Evolutionary conservation across 2,329 filamentous ascomycete genomes (phyloP).

Genomic region (Arthrobotrys sphaeroides): DNA sequence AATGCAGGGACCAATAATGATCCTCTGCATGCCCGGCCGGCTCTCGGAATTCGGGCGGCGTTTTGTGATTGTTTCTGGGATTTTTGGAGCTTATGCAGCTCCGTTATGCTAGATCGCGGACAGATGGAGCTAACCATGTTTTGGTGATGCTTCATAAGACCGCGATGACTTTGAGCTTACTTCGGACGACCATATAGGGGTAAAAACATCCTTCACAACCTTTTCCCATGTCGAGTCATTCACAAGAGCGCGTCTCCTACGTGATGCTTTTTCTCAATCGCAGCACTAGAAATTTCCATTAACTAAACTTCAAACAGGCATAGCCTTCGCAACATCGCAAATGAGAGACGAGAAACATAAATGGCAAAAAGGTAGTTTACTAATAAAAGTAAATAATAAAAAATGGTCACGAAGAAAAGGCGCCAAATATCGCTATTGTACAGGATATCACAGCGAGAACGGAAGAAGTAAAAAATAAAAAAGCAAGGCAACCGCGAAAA

Average conservation of each 20-base stretch:
- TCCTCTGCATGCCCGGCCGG: constrained; percentile 16
- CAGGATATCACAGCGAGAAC: constrained; percentile 39
- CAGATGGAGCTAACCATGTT: background rate
- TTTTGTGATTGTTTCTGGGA: constrained; percentile 13
- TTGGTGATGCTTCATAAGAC: constrained; percentile 12
- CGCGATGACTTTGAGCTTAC: background rate
- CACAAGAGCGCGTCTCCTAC: background rate
- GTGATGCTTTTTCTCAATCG: background rate
- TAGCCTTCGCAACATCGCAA: background rate
- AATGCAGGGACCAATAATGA: constrained; percentile 30
- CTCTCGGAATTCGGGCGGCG: constrained; percentile 7
- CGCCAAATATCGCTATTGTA: constrained; percentile 53
- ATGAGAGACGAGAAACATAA: background rate
- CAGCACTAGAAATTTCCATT: background rate
- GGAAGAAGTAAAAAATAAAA: background rate
- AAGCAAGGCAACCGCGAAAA: background rate
- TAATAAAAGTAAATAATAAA: background rate
- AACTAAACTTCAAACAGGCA: background rate
- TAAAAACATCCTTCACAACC: background rate
- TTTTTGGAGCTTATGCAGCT: background rate
- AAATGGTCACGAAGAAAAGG: constrained; percentile 33
- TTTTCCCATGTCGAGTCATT: background rate
- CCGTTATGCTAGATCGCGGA: background rate
- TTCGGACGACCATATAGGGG: background rate
- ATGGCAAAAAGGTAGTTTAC: background rate